phyloP scores from a whole-genome alignment of 1,139 yeast species.

The Yamadazyma siamensis region DNA sequence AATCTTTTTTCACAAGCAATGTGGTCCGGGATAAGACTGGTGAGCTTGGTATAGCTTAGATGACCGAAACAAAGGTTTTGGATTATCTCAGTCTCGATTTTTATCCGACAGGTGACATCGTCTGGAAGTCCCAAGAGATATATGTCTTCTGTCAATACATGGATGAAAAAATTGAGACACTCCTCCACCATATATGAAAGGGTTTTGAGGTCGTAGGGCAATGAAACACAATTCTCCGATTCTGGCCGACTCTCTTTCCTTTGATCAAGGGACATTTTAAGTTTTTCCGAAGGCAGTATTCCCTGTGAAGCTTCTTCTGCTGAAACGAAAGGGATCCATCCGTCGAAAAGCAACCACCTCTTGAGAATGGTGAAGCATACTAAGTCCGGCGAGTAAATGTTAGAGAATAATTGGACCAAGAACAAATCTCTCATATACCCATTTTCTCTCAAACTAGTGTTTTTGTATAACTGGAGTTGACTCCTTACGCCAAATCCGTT shows the following conservation, averaged over 20 bases:
- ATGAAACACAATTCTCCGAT: not conserved
- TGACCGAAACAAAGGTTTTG: conserved; percentile 78
- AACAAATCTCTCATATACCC: conserved; percentile 78
- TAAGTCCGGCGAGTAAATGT: conserved; percentile 53
- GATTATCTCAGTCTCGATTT: conserved; percentile 66
- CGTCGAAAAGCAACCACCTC: conserved; percentile 68
- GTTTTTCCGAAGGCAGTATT: conserved; percentile 1
- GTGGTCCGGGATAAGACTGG: conserved; percentile 72
- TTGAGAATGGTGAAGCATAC: conserved; percentile 59
- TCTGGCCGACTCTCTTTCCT: conserved; percentile 4
- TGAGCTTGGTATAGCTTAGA: conserved; percentile 66
- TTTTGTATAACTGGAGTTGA: conserved; percentile 77
- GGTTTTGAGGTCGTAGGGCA: conserved; percentile 41
- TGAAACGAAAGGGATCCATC: conserved; percentile 25
- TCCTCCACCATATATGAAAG: conserved; percentile 72
- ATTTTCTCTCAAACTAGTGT: conserved; percentile 77
- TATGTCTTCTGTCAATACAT: conserved; percentile 64
- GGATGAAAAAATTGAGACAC: conserved; percentile 66
- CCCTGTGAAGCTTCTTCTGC: conserved; percentile 1
- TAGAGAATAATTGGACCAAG: conserved; percentile 64
- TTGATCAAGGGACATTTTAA: conserved; percentile 1
- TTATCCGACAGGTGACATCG: conserved; percentile 47
- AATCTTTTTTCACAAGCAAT: conserved; percentile 69
- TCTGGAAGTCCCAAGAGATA: conserved; percentile 52
- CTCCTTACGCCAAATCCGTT: conserved; percentile 66